These are phyloP conservation scores for Xanthoceras sorbifolium DNA, from an alignment of 345 rosid genomes.

Conservation along the genomic window DNA sequence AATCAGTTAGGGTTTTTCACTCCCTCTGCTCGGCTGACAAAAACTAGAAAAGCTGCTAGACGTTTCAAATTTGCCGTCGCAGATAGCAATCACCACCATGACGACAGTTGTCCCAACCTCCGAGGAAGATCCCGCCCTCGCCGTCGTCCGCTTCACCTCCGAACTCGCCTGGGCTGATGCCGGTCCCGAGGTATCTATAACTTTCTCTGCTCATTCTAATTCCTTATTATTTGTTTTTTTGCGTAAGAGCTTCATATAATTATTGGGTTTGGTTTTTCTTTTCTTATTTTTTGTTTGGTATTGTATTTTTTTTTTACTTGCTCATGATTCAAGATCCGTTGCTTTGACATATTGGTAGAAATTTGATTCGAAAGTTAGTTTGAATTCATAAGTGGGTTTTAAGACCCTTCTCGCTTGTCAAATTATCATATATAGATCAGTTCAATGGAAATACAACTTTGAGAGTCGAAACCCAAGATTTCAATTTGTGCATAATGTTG, in stretches of 20 bases:
- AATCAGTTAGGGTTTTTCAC: conserved; percentile 36
- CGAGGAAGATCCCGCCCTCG: conserved; percentile 87
- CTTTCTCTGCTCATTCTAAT: background rate
- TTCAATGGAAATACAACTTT: too few relatives aligned
- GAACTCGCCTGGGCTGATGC: conserved; percentile 98
- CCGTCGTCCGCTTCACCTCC: conserved; percentile 90
- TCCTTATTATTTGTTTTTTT: background rate
- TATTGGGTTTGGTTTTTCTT: background rate
- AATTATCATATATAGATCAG: too few relatives aligned
- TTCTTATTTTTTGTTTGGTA: too few relatives aligned
- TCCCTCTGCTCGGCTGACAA: conserved; percentile 36
- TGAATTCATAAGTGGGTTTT: background rate
- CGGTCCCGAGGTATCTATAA: conserved; percentile 77
- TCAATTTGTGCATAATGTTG: too few relatives aligned
- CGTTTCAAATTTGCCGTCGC: conserved; percentile 20
- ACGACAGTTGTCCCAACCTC: conserved; percentile 90
- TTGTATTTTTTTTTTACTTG: background rate
- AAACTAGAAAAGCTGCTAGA: conserved; percentile 3
- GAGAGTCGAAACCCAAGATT: too few relatives aligned
- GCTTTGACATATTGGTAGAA: background rate
- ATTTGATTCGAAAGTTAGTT: background rate
- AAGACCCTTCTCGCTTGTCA: too few relatives aligned
- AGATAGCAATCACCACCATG: conserved; percentile 44
- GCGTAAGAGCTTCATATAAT: background rate
- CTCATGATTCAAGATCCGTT: background rate